Evolutionary conservation across 73 alveolate species (phyloP).

Genomic region (Blepharisma stoltei): DNA sequence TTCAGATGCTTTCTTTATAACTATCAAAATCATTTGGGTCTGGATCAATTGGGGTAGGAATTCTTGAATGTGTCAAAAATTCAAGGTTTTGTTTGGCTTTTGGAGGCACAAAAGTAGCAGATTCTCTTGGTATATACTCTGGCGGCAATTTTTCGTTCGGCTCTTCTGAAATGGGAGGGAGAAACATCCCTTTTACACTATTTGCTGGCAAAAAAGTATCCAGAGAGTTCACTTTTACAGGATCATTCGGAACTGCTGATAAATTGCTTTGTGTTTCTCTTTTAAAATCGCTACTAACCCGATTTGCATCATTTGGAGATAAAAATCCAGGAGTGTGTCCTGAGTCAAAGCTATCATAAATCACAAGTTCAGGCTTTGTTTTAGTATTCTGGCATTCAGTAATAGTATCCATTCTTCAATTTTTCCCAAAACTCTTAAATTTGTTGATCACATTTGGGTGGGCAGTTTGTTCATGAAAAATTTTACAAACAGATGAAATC

Average conservation of each 20-base stretch:
- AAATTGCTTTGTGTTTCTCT: neutral
- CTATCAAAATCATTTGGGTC: no score
- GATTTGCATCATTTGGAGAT: neutral
- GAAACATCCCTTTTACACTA: neutral
- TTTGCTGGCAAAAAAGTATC: neutral
- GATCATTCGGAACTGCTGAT: neutral
- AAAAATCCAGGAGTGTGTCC: neutral
- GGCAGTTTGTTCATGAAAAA: neutral
- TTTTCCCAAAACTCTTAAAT: neutral
- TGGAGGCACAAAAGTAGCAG: no score
- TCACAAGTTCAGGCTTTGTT: neutral
- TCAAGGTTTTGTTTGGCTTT: no score
- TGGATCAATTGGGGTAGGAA: no score
- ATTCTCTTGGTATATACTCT: no score
- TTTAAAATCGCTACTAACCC: neutral
- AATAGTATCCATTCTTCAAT: neutral
- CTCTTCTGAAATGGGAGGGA: neutral
- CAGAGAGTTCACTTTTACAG: neutral
- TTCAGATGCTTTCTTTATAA: neutral
- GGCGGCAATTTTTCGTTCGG: neutral
- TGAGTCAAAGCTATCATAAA: conserved; percentile 4
- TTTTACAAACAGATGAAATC: conserved; percentile 12
- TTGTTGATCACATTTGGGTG: neutral
- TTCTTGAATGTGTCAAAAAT: no score
- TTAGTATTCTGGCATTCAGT: neutral